Percentiles rank a stretch among this genome's conserved stretches.
Conservation (phyloP, 1,284 basidiomycete species). For the Malassezia sp. region DNA sequence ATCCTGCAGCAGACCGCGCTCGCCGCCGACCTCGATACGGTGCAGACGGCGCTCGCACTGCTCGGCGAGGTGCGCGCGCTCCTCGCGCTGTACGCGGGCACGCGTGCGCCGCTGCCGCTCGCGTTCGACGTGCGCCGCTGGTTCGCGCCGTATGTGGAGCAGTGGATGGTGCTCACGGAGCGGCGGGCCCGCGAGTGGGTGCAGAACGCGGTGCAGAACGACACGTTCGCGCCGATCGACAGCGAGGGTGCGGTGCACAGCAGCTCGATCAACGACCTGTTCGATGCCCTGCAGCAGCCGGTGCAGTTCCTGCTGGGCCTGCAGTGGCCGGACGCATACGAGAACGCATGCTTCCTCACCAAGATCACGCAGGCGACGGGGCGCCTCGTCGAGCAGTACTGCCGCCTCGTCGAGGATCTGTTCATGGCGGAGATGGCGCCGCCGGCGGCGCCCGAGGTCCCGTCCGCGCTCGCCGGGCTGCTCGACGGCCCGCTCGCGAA, state of each 20-base stretch:
- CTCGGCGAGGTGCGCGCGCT: slow-evolving; percentile 66
- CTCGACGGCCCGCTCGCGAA: background rate
- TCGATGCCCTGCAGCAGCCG: slow-evolving; percentile 82
- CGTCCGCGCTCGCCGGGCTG: background rate
- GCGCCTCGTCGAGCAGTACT: slow-evolving; percentile 84
- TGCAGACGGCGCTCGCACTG: slow-evolving; percentile 54
- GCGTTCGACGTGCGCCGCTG: slow-evolving; percentile 49
- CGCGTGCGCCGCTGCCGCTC: slow-evolving; percentile 50
- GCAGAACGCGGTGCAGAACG: slow-evolving; percentile 32
- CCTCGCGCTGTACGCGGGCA: slow-evolving; percentile 62
- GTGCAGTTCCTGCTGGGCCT: slow-evolving; percentile 76
- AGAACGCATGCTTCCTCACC: slow-evolving; percentile 84
- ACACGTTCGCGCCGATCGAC: slow-evolving; percentile 52
- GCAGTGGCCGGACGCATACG: slow-evolving; percentile 80
- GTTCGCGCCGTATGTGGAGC: slow-evolving; percentile 76
- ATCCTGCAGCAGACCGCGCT: slow-evolving; percentile 30
- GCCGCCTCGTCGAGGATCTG: slow-evolving; percentile 69
- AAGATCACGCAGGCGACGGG: slow-evolving; percentile 63
- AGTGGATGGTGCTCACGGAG: slow-evolving; percentile 83
- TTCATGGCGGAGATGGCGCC: slow-evolving; percentile 93
- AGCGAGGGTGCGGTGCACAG: slow-evolving; percentile 68
- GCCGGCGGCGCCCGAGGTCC: slow-evolving; percentile 45
- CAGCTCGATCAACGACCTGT: slow-evolving; percentile 89
- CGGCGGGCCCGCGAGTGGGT: slow-evolving; percentile 89
- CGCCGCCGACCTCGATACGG: slow-evolving; percentile 53